A percentile compares a stretch with the other conserved stretches of the same genome.
phyloP scores from a whole-genome alignment of 306 rosid species.

The Quercus mongolica region DNA sequence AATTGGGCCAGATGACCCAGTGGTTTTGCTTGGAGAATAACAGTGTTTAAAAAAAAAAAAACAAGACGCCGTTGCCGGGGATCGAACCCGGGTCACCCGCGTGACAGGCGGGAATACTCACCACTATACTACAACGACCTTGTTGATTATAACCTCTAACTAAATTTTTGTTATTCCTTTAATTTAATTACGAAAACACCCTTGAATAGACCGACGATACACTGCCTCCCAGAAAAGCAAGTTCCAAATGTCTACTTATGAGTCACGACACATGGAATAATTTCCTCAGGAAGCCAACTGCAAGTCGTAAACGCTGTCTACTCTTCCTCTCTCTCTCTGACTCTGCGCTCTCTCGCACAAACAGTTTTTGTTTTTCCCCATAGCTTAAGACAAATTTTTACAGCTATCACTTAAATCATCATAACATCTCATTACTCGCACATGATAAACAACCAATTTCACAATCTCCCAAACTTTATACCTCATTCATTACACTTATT shows the following conservation, averaged over 20 bases:
- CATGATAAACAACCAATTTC: background rate
- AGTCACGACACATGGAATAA: background rate
- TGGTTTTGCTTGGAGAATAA: background rate
- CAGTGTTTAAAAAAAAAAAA: rapidly evolving
- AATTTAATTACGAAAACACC: no score
- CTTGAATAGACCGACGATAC: no score
- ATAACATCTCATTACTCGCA: background rate
- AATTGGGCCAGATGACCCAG: background rate
- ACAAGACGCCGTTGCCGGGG: constrained; percentile 48
- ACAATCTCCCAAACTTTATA: background rate
- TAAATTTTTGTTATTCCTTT: background rate
- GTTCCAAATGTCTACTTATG: background rate
- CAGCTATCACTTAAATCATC: background rate
- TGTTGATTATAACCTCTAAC: rapidly evolving
- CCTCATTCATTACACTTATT: background rate
- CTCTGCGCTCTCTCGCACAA: background rate
- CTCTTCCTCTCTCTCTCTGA: no score
- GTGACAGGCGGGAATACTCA: constrained; percentile 66
- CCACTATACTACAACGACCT: constrained; percentile 76
- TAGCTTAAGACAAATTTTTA: background rate
- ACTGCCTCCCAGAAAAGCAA: no score
- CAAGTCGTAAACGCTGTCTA: no score
- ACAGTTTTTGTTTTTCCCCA: background rate
- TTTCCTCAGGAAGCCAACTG: background rate
- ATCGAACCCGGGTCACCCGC: constrained; percentile 73